Evolutionary conservation across 495 filamentous ascomycete genomes (phyloP).

Genomic region (Glutinoglossum americanum): DNA sequence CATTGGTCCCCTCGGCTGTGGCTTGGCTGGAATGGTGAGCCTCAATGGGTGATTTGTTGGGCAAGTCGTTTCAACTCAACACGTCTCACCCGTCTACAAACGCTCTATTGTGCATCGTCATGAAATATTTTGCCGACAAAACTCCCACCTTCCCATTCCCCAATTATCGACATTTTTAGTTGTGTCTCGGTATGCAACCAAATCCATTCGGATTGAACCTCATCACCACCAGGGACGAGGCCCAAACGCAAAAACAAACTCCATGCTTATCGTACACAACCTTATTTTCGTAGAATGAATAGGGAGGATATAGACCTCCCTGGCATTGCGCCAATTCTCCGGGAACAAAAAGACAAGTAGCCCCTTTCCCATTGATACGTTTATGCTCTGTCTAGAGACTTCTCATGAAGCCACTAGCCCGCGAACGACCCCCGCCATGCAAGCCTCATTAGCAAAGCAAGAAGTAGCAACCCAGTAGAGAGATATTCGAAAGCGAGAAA

Average conservation of each 20-base stretch:
- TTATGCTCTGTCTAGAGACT: neutral
- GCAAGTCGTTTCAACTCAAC: too few species aligned
- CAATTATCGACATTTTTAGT: neutral
- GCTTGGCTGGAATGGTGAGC: neutral
- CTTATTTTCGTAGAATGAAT: neutral
- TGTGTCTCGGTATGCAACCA: neutral
- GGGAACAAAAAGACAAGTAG: neutral
- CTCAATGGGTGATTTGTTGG: neutral
- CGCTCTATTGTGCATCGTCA: too few species aligned
- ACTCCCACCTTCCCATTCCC: neutral
- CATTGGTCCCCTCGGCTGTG: neutral
- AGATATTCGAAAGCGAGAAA: neutral
- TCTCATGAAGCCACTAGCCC: neutral
- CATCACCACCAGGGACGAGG: neutral
- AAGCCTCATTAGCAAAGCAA: neutral
- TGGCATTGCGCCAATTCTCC: neutral
- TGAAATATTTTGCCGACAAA: too few species aligned
- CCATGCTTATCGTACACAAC: neutral
- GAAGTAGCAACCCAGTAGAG: neutral
- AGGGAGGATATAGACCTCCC: neutral
- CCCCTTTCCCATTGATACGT: neutral
- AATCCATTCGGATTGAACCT: neutral
- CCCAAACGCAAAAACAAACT: neutral
- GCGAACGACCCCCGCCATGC: neutral
- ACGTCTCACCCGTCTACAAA: too few species aligned